Evolutionary conservation across 2,329 filamentous ascomycete species (phyloP).

Genomic region (Shiraia bambusicola): DNA sequence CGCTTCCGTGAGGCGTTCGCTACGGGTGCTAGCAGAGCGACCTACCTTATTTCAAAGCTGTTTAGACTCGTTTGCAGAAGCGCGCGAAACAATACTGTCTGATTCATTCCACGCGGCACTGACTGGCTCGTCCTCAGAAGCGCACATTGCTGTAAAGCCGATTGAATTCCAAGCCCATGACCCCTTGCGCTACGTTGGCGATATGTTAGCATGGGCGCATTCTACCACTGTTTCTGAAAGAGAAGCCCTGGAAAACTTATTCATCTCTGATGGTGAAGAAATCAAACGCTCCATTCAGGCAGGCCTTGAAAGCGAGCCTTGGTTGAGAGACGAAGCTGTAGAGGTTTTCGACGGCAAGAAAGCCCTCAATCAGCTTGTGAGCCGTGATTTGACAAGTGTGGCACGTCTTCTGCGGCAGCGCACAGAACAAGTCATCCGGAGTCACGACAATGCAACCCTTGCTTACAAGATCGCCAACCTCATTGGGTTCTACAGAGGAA

Average conservation of each 20-base stretch:
- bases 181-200: constrained; percentile 84
- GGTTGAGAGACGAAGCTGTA: constrained; percentile 62
- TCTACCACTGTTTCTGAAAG: constrained; percentile 91
- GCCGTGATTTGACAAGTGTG: constrained; percentile 79
- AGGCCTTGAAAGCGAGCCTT: constrained; percentile 79
- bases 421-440: constrained; percentile 87
- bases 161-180: constrained; percentile 95
- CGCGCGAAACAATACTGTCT: constrained; percentile 80
- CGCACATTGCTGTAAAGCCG: constrained; percentile 65
- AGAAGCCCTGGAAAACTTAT: constrained; percentile 87
- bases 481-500: constrained; percentile 82
- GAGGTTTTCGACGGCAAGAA: constrained; percentile 74
- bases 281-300: constrained; percentile 79
- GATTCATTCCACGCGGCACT: constrained; percentile 87
- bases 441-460: constrained; percentile 84
- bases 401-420: constrained; percentile 83
- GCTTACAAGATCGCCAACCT: constrained; percentile 90
- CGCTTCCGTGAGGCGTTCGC: constrained; percentile 75
- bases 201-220: constrained; percentile 97
- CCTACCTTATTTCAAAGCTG: constrained; percentile 92
- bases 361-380: constrained; percentile 82
- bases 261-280: constrained; percentile 86
- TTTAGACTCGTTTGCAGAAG: constrained; percentile 88
- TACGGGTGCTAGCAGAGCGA: constrained; percentile 84
- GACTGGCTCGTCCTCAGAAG: constrained; percentile 67